phyloP scores from a whole-genome alignment of 1,284 basidiomycete genomes.

The Cystobasidium slooffiae region DNA sequence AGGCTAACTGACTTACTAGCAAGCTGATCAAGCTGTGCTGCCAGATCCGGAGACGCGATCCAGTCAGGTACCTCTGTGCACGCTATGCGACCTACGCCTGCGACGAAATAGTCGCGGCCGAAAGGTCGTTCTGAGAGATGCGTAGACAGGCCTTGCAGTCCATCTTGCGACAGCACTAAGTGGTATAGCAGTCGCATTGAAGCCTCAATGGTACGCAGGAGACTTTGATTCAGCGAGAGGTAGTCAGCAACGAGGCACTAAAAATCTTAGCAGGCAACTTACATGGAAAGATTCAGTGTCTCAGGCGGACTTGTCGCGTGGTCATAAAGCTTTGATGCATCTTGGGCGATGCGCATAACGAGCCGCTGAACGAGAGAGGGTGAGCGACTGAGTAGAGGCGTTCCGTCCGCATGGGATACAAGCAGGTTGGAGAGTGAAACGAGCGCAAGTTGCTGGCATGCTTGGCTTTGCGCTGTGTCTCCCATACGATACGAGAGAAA shows the following conservation, averaged over 20 bases:
- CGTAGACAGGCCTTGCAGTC: slow-evolving; percentile 13
- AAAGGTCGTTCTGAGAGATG: slow-evolving; percentile 24
- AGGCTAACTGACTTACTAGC: slow-evolving; percentile 14
- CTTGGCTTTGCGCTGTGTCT: background rate
- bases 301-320: background rate
- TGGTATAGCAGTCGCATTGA: slow-evolving; percentile 19
- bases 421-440: slow-evolving; percentile 11
- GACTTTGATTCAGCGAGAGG: background rate
- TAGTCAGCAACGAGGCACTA: background rate
- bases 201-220: background rate
- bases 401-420: slow-evolving; percentile 22
- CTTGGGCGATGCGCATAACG: slow-evolving; percentile 10
- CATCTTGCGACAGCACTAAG: slow-evolving; percentile 30
- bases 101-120: slow-evolving; percentile 32
- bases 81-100: slow-evolving; percentile 33
- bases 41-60: background rate
- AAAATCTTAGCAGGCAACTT: background rate
- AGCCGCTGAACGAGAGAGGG: slow-evolving; percentile 23
- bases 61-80: slow-evolving; percentile 35
- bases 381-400: slow-evolving; percentile 24
- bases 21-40: slow-evolving; percentile 12
- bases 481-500: slow-evolving; percentile 21
- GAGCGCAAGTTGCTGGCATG: slow-evolving; percentile 17
- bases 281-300: background rate
- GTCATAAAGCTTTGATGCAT: slow-evolving; percentile 18